Base-by-base conservation (phyloP, 257 asterid genomes). In the Gentiana macrophylla region DNA sequence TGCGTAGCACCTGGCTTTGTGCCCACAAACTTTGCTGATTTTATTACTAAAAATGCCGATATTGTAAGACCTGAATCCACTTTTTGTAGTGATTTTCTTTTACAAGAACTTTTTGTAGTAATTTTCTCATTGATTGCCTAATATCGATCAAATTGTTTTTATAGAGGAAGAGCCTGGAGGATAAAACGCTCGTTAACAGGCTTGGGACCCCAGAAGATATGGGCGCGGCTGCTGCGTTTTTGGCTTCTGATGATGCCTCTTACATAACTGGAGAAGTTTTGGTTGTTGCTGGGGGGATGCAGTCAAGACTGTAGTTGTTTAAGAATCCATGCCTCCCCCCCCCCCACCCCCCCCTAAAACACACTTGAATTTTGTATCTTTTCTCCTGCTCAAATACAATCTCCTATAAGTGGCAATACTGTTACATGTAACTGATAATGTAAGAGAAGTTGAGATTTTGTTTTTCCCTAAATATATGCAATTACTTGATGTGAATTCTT, bases 1-100 rank as follows among this genome's bases (percentile, higher is more conserved):
- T 87, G 96, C 55, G 71, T 91, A 36, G 96, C 98, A 3, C 98
- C 96, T 53, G 98, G 98, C 54, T 84, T 87, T 67, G 98, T 91
- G 47, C 98, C 96, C 12, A 87, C 96, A 38, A 67, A 83, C 63
- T 87, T 87, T 62, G 87, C 98, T 6, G 63, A 75, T 33, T 78
- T 62, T 47, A 75, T 91, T 12, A 79, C 82, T 4, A 12, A 60
- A 5, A 62, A 80, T 49, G 76, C 75, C 34, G 50, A 67, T 49
- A 70, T 64, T 69, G 97, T 89, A 76, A 68, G 79, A 59, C 49
- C 24, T 52, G 37, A 4, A 8, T 15, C 35, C 46, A 34, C 37
- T 24, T 24, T 24, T 24, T 24, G 24, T 24, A 24, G 24, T 24
- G 15, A n/a, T n/a, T 15, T 13, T 6, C 36, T 13, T 35, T 37